Conservation (phyloP, 257 asterid species). For the Forsythia suspensa region DNA sequence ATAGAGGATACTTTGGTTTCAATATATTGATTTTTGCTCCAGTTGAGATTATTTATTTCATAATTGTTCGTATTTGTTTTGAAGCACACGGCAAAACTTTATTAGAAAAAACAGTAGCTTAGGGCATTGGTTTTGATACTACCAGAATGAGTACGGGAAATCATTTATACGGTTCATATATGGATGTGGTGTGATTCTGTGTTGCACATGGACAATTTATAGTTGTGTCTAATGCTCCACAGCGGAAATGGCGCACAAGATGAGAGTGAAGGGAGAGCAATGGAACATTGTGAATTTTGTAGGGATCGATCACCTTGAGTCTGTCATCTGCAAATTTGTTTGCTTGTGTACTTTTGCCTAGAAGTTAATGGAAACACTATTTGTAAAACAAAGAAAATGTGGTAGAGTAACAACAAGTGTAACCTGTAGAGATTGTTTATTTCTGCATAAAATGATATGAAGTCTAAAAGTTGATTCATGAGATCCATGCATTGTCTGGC, state of each 20-base stretch:
- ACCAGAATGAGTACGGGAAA: neutral
- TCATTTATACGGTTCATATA: neutral
- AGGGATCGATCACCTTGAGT: neutral
- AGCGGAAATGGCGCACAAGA: neutral
- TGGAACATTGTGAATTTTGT: neutral
- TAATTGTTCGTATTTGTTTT: neutral
- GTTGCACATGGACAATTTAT: neutral
- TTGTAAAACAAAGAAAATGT: neutral
- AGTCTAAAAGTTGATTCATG: neutral
- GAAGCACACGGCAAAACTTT: neutral
- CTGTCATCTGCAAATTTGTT: neutral
- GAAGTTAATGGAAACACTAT: neutral
- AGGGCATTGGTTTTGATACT: neutral
- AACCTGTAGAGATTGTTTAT: neutral
- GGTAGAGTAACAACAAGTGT: neutral
- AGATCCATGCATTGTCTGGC: neutral
- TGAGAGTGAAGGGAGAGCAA: neutral
- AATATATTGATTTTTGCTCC: neutral
- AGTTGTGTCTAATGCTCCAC: neutral
- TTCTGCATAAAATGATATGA: neutral
- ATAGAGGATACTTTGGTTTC: neutral
- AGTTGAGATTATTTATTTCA: neutral
- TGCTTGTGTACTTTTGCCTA: neutral
- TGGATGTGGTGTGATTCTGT: neutral
- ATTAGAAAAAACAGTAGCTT: neutral